A percentile compares a stretch with the other conserved stretches of the same genome.
Evolutionary conservation across 2,329 filamentous ascomycete genomes (phyloP).

Genomic region (Ampelomyces quisqualis): DNA sequence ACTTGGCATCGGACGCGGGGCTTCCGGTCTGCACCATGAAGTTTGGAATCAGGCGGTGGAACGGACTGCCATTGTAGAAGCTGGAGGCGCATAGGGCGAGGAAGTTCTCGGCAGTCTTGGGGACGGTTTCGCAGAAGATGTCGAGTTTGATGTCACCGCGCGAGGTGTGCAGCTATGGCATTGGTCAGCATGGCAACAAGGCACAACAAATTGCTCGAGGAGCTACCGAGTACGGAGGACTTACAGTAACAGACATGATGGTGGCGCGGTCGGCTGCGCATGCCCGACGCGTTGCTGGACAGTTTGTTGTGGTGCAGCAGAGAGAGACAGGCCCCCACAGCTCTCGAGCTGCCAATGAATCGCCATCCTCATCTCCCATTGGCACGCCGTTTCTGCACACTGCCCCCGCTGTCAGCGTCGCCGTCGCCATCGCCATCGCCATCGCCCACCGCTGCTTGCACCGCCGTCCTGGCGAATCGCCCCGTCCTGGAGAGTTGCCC

Average conservation of each 20-base stretch:
- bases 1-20: slow-evolving; percentile 51
- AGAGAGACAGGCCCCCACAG: slow-evolving; percentile 3
- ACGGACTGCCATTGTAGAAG: slow-evolving; percentile 73
- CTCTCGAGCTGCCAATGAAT: slow-evolving; percentile 6
- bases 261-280: slow-evolving; percentile 13
- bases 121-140: slow-evolving; percentile 91
- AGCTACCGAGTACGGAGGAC: slow-evolving; percentile 9
- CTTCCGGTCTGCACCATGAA: slow-evolving; percentile 82
- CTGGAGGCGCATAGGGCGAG: slow-evolving; percentile 78
- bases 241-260: slow-evolving; percentile 53
- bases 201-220: background rate
- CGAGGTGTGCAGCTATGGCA: slow-evolving; percentile 71
- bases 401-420: background rate
- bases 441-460: background rate
- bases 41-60: slow-evolving; percentile 75
- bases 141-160: slow-evolving; percentile 92
- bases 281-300: slow-evolving; percentile 7
- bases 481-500: background rate
- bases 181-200: background rate
- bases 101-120: slow-evolving; percentile 92
- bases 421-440: background rate
- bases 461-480: no score
- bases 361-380: no score
- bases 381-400: background rate
- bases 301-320: slow-evolving; percentile 4